Evolutionary conservation across 2,329 filamentous ascomycete genomes (phyloP).

Genomic region (Salinomyces thailandicus): DNA sequence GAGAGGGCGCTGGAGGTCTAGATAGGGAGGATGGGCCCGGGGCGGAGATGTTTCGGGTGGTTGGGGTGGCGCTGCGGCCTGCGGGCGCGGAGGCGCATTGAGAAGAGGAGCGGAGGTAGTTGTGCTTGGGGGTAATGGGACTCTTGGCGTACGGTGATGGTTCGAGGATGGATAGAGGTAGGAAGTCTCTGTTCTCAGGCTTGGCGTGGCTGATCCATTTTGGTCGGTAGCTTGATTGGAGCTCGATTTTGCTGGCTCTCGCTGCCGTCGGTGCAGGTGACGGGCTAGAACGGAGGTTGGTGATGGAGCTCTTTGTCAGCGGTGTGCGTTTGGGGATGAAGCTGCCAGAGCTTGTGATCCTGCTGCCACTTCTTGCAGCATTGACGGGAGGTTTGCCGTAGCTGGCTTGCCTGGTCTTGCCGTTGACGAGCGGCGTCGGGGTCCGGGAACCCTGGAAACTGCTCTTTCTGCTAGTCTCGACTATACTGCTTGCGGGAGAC

Average conservation of each 20-base stretch:
- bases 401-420: conserved; percentile 12
- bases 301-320: conserved; percentile 8
- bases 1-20: neutral
- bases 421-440: conserved; percentile 26
- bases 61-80: neutral
- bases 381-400: neutral
- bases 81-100: conserved; percentile 1
- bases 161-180: conserved; percentile 24
- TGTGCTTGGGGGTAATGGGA: conserved; percentile 20
- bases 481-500: conserved; percentile 57
- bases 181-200: conserved; percentile 18
- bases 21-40: conserved; percentile 3
- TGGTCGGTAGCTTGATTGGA: conserved; percentile 14
- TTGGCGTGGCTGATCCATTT: conserved; percentile 16
- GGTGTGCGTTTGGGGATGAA: conserved; percentile 9
- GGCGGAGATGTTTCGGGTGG: conserved; percentile 3
- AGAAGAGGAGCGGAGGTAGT: conserved; percentile 15
- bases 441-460: conserved; percentile 37
- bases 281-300: conserved; percentile 3
- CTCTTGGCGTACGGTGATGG: conserved; percentile 26
- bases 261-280: conserved; percentile 16
- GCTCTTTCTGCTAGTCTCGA: conserved; percentile 42
- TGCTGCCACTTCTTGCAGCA: neutral
- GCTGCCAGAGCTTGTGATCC: conserved; percentile 5
- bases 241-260: conserved; percentile 1